Conservation (phyloP, 805 yeast species). For the Monosporozyma siamensis region DNA sequence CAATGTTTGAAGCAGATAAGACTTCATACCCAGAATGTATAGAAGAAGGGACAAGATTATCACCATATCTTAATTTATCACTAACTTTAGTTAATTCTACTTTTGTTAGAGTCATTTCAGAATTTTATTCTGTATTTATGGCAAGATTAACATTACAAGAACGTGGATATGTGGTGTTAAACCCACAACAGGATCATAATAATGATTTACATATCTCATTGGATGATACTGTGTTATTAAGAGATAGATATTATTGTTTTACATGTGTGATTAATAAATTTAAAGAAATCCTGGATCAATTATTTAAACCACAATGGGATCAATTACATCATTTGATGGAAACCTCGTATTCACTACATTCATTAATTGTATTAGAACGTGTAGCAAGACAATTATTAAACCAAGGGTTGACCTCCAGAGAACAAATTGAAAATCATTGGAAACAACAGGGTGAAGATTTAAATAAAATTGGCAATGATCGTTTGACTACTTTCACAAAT, state of each 20-base stretch:
- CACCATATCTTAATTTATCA: conserved; percentile 11
- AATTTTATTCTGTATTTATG: conserved; percentile 17
- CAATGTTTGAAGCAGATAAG: conserved; percentile 10
- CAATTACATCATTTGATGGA: conserved; percentile 9
- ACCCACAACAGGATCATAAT: conserved; percentile 6
- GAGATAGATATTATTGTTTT: conserved; percentile 11
- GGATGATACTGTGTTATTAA: conserved; percentile 8
- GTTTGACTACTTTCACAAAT: conserved; percentile 7
- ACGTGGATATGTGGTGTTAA: conserved; percentile 10
- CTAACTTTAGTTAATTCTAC: conserved; percentile 14
- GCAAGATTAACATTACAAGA: conserved; percentile 16
- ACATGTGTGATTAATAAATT: conserved; percentile 9
- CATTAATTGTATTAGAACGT: conserved; percentile 18
- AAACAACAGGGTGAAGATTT: conserved; percentile 8
- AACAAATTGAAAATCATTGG: conserved; percentile 12
- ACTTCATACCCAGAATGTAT: background rate
- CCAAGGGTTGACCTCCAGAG: conserved; percentile 16
- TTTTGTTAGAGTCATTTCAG: conserved; percentile 17
- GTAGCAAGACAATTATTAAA: conserved; percentile 18
- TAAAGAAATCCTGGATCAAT: conserved; percentile 13
- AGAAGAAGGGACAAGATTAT: background rate
- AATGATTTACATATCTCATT: conserved; percentile 2
- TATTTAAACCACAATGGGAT: conserved; percentile 8
- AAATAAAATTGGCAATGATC: conserved; percentile 8
- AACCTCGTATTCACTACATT: conserved; percentile 13